Conservation (phyloP, 2,329 filamentous ascomycete species). For the Diaporthe sp. region DNA sequence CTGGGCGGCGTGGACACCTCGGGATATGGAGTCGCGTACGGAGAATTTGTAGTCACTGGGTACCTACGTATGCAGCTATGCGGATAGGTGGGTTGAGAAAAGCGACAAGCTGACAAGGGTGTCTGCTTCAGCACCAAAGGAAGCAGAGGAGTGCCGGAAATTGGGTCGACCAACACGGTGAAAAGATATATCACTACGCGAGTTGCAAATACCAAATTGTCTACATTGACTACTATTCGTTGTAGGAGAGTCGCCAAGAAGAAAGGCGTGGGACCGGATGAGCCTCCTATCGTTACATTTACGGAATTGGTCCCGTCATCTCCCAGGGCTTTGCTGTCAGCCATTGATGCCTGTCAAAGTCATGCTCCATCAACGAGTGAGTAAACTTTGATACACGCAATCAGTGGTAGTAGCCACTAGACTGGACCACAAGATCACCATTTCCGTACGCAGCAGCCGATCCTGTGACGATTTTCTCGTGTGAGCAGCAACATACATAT, state of each 20-base stretch:
- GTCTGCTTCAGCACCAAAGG: no score
- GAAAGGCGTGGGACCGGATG: neutral
- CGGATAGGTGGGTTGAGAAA: no score
- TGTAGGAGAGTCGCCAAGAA: neutral
- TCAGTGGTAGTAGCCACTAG: neutral
- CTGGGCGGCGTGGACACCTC: no score
- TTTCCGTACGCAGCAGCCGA: neutral
- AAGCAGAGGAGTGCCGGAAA: no score
- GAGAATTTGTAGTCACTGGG: no score
- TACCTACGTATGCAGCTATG: no score
- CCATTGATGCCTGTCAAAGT: neutral
- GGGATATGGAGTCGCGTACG: no score
- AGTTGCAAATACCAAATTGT: neutral
- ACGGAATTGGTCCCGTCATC: neutral
- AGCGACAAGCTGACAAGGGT: no score
- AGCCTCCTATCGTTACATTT: neutral
- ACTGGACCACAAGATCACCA: constrained; percentile 1
- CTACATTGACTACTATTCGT: neutral
- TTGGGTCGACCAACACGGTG: neutral
- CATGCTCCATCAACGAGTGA: neutral
- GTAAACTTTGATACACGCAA: neutral
- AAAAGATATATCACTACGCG: neutral
- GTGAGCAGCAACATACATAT: neutral
- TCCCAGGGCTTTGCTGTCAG: neutral
- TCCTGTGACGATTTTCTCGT: neutral